These are phyloP conservation scores for Hymenoscyphus fraxineus DNA, from an alignment of 2,329 filamentous ascomycete species.

Conservation along the genomic window DNA sequence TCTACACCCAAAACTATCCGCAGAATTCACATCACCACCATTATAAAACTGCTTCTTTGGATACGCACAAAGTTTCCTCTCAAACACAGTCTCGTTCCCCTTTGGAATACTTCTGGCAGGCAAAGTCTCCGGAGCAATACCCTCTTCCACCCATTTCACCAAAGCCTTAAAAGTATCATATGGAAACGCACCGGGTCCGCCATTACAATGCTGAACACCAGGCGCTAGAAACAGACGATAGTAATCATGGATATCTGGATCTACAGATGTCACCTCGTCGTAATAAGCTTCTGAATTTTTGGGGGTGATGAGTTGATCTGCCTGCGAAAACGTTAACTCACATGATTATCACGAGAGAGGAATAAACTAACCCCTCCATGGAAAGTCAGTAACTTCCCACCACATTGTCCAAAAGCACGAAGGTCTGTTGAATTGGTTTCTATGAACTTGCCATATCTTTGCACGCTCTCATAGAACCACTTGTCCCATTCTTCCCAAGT, in stretches of 20 bases:
- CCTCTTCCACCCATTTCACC: conserved; percentile 33
- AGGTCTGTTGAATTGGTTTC: conserved; percentile 16
- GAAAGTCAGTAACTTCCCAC: conserved; percentile 5
- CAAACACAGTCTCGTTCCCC: neutral
- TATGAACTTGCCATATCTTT: conserved; percentile 15
- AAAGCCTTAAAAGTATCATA: conserved; percentile 26
- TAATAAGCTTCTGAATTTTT: neutral
- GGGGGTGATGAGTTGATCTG: neutral
- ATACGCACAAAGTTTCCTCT: neutral
- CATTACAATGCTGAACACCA: conserved; percentile 2
- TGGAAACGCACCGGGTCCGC: conserved; percentile 29
- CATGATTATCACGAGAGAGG: neutral
- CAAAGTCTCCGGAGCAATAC: conserved; percentile 24
- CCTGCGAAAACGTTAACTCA: neutral
- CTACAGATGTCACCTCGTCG: neutral
- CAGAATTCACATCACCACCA: neutral
- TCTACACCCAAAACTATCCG: neutral
- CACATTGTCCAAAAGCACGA: neutral
- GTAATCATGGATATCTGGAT: neutral
- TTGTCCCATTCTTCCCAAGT: conserved; percentile 10
- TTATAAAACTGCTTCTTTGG: neutral
- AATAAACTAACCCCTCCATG: neutral
- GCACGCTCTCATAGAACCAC: neutral
- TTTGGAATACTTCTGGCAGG: neutral
- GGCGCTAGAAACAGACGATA: neutral